Conservation (phyloP, 1,284 basidiomycete species). For the Apiotrichum gamsii region DNA sequence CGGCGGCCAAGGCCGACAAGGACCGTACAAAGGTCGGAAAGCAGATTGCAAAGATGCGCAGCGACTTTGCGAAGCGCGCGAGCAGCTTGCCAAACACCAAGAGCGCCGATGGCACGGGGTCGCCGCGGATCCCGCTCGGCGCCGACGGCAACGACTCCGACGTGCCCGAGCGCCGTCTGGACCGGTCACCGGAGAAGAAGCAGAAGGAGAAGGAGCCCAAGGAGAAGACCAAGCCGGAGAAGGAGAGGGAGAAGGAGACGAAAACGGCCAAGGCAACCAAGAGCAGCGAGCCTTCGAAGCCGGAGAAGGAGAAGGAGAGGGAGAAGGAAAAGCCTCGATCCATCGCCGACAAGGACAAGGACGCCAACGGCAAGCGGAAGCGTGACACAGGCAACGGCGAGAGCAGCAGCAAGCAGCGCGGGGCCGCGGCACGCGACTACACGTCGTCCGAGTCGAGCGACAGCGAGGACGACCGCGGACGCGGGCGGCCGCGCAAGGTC, state of each 20-base stretch:
- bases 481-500: not conserved
- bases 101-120: conserved; percentile 10
- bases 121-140: conserved; percentile 7
- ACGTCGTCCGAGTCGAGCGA: conserved; percentile 13
- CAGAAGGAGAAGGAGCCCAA: not conserved
- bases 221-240: not conserved
- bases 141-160: not conserved
- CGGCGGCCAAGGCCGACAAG: conserved; percentile 1
- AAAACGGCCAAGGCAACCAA: not conserved
- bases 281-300: not conserved
- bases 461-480: conserved; percentile 8
- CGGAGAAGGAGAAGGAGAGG: not conserved
- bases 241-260: not conserved
- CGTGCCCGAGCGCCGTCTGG: not conserved
- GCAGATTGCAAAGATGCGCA: conserved; percentile 27
- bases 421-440: conserved; percentile 12
- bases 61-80: conserved; percentile 20
- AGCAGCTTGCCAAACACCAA: conserved; percentile 21
- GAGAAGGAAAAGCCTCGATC: conserved; percentile 1
- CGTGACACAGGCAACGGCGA: not conserved
- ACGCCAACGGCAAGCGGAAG: not conserved
- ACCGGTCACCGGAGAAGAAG: not conserved
- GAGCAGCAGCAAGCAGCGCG: too few relatives aligned
- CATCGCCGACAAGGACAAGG: not conserved
- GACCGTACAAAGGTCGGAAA: conserved; percentile 23